Conservation (phyloP, 495 filamentous ascomycete genomes). For the Mycothermus thermophilus region DNA sequence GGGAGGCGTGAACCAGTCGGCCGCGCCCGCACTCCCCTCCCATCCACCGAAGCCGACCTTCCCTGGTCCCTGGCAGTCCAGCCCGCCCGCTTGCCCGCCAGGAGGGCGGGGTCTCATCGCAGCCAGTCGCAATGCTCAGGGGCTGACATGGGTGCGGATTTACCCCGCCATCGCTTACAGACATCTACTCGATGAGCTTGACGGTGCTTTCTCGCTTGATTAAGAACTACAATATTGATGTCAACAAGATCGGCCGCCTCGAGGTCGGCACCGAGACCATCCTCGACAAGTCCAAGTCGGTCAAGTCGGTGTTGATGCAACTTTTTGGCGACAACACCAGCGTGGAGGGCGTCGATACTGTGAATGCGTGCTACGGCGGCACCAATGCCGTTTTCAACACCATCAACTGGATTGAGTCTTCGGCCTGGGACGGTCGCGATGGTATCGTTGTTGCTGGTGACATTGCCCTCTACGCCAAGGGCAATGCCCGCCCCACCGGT, state of each 20-base stretch:
- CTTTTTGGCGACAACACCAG: constrained; percentile 80
- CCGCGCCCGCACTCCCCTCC: too few species aligned
- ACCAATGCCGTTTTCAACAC: constrained; percentile 97
- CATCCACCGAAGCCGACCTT: too few species aligned
- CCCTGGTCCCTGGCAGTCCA: constrained; percentile 4
- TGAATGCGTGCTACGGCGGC: constrained; percentile 97
- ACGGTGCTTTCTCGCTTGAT: constrained; percentile 81
- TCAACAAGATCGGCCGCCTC: constrained; percentile 76
- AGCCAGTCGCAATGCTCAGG: constrained; percentile 10
- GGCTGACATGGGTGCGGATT: constrained; percentile 13
- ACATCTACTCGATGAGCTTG: constrained; percentile 94
- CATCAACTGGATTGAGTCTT: constrained; percentile 96
- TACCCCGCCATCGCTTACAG: constrained; percentile 36
- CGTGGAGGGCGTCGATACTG: constrained; percentile 88
- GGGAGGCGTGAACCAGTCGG: constrained; percentile 1
- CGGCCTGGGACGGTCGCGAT: constrained; percentile 90
- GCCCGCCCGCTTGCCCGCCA: too few species aligned
- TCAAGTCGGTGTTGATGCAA: constrained; percentile 99
- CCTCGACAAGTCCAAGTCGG: constrained; percentile 98
- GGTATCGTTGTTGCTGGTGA: constrained; percentile 91
- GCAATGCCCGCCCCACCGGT: constrained; percentile 85
- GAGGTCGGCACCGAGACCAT: constrained; percentile 98
- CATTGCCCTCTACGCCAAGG: constrained; percentile 97
- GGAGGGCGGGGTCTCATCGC: constrained; percentile 1
- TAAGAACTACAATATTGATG: constrained; percentile 86